phyloP scores from a whole-genome alignment of 331 rosid species.

The Stylosanthes scabra region DNA sequence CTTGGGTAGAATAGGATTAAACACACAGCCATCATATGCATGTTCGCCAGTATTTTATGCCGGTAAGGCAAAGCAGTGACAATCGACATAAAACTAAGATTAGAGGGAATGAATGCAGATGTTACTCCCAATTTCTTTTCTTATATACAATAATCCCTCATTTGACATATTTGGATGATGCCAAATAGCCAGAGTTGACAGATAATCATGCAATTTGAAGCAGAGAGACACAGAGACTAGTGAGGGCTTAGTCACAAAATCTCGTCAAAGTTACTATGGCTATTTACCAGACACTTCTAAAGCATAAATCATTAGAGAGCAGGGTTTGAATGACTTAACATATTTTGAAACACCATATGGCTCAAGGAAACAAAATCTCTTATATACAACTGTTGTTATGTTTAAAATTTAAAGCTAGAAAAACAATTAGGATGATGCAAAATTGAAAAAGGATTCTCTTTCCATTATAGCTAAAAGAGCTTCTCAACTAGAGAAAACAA shows the following conservation, averaged over 20 bases:
- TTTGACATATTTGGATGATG: not conserved
- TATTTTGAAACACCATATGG: conserved; percentile 8
- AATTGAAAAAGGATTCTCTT: not conserved
- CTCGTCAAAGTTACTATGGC: not conserved
- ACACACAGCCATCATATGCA: not conserved
- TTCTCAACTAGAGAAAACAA: conserved; percentile 35
- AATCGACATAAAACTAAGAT: conserved; percentile 24
- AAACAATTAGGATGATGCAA: conserved; percentile 24
- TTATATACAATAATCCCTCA: conserved; percentile 12
- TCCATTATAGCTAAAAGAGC: not conserved
- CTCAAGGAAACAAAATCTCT: conserved; percentile 21
- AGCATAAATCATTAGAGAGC: conserved; percentile 16
- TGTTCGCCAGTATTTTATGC: conserved; percentile 2
- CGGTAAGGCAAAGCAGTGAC: not conserved
- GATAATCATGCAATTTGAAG: conserved; percentile 16
- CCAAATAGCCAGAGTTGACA: not conserved
- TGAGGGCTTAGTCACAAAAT: not conserved
- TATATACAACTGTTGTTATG: conserved; percentile 11
- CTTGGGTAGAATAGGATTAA: conserved; percentile 28
- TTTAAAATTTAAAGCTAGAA: conserved; percentile 19
- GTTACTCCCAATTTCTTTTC: not conserved
- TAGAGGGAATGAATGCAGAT: conserved; percentile 14
- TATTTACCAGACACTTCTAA: conserved; percentile 4
- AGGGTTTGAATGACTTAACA: conserved; percentile 21
- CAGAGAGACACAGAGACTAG: conserved; percentile 8